Conservation (phyloP, 2,329 filamentous ascomycete species). For the Salinomyces thailandicus region DNA sequence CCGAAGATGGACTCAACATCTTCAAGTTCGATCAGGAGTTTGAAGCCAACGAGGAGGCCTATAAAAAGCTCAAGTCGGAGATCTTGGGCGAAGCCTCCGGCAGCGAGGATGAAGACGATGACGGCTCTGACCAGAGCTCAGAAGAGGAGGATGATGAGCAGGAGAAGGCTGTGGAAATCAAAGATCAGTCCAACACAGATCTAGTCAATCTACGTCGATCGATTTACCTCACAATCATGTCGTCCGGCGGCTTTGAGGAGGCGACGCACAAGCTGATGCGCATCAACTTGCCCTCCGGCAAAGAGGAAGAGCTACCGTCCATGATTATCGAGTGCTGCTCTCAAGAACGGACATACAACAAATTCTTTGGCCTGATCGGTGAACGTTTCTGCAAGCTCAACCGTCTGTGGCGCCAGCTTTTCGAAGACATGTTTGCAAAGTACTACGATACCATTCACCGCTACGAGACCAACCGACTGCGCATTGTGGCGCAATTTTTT, state of each 20-base stretch:
- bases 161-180: conserved; percentile 79
- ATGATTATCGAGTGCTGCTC: conserved; percentile 98
- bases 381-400: conserved; percentile 96
- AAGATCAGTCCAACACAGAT: conserved; percentile 94
- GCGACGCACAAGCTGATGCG: conserved; percentile 89
- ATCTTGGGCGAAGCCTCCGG: conserved; percentile 72
- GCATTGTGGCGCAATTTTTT: conserved; percentile 92
- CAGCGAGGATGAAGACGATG: conserved; percentile 59
- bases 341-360: conserved; percentile 93
- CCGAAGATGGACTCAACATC: conserved; percentile 81
- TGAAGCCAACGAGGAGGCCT: conserved; percentile 83
- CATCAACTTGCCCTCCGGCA: conserved; percentile 73
- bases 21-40: conserved; percentile 90
- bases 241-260: conserved; percentile 90
- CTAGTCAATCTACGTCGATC: conserved; percentile 85
- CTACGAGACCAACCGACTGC: conserved; percentile 87
- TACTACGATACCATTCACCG: conserved; percentile 98
- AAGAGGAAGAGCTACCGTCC: conserved; percentile 81
- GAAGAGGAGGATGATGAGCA: conserved; percentile 51
- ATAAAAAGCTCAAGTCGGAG: conserved; percentile 81
- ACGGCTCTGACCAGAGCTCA: conserved; percentile 23
- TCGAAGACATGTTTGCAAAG: conserved; percentile 78
- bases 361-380: conserved; percentile 90
- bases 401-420: conserved; percentile 84
- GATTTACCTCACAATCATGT: conserved; percentile 97